Evolutionary conservation across 257 asterid genomes (phyloP).

Genomic region (Nicotiana tabacum): DNA sequence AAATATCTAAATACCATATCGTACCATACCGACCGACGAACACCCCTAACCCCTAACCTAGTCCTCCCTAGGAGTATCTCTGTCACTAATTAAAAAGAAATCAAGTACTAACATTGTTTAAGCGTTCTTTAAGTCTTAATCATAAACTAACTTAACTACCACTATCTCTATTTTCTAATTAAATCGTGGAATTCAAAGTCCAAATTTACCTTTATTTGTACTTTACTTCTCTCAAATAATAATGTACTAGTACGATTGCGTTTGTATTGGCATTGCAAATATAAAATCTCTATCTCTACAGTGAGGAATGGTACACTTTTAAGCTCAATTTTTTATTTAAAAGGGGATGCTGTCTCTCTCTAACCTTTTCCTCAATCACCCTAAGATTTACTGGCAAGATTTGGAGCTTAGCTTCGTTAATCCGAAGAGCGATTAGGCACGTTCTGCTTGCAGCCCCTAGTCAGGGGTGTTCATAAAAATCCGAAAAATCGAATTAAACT

Average conservation of each 20-base stretch:
- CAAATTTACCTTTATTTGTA: background rate
- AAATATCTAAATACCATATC: no score
- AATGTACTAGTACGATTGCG: background rate
- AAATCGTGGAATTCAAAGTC: background rate
- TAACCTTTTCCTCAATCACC: no score
- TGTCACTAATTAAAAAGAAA: background rate
- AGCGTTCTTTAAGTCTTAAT: background rate
- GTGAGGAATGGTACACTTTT: background rate
- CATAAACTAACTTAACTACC: slow-evolving; percentile 26
- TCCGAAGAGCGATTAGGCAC: no score
- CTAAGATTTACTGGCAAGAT: background rate
- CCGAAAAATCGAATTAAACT: no score
- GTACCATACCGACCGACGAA: no score
- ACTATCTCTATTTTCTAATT: background rate
- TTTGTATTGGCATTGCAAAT: background rate
- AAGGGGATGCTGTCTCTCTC: no score
- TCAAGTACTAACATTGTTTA: background rate
- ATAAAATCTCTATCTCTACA: slow-evolving; percentile 8
- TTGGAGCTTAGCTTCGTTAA: background rate
- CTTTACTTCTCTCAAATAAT: background rate
- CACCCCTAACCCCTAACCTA: no score
- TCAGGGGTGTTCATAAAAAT: no score
- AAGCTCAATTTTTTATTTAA: no score
- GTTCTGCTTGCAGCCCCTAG: no score
- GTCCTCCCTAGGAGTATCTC: no score